phyloP scores from a whole-genome alignment of 2,329 filamentous ascomycete genomes.

The Moelleriella libera region DNA sequence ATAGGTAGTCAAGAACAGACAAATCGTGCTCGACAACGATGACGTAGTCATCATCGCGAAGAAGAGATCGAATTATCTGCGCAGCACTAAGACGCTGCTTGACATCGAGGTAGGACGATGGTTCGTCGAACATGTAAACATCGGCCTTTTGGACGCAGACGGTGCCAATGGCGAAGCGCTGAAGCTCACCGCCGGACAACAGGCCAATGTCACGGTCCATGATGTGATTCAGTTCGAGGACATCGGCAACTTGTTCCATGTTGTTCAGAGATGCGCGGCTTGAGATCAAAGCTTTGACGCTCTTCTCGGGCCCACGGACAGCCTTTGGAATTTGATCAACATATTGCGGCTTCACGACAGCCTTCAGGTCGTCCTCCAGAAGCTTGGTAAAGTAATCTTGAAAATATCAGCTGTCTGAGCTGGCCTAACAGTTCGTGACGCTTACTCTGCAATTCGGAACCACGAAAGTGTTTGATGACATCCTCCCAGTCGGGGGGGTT shows the following conservation, averaged over 20 bases:
- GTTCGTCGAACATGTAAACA: constrained; percentile 99
- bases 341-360: constrained; percentile 97
- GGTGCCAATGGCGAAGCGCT: constrained; percentile 92
- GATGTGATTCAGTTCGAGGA: constrained; percentile 78
- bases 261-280: constrained; percentile 66
- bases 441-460: constrained; percentile 91
- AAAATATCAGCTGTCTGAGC: background rate
- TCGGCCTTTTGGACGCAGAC: constrained; percentile 94
- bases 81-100: constrained; percentile 94
- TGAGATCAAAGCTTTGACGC: constrained; percentile 66
- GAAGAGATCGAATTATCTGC: constrained; percentile 79
- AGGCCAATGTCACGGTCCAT: constrained; percentile 80
- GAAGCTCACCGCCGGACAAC: constrained; percentile 92
- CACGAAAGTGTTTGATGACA: constrained; percentile 95
- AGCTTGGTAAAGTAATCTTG: constrained; percentile 95
- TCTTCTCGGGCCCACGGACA: constrained; percentile 67
- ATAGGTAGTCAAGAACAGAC: constrained; percentile 95
- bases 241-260: constrained; percentile 66
- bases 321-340: constrained; percentile 96
- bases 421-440: constrained; percentile 1
- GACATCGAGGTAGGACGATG: constrained; percentile 96
- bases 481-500: constrained; percentile 99
- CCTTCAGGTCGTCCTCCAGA: constrained; percentile 91
- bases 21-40: constrained; percentile 99
- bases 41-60: constrained; percentile 83